phyloP scores from a whole-genome alignment of 192 early-diverging fungal genomes.

The Entomortierella beljakovae region DNA sequence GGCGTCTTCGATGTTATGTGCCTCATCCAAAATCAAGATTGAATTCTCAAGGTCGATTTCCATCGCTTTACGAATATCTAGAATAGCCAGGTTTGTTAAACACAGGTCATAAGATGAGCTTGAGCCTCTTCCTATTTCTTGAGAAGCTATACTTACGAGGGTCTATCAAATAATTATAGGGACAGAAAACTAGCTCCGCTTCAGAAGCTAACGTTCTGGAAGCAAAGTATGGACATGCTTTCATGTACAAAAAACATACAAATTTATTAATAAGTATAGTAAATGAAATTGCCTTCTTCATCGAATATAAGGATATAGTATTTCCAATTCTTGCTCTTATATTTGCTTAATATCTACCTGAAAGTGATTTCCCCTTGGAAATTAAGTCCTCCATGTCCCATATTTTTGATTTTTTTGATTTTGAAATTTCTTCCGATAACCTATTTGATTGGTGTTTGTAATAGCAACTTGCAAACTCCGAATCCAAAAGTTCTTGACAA shows the following conservation, averaged over 20 bases:
- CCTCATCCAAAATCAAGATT: constrained; percentile 76
- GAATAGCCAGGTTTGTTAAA: background rate
- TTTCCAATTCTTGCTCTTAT: constrained; percentile 42
- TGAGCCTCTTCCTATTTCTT: background rate
- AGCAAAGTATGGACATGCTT: constrained; percentile 72
- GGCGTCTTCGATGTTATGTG: constrained; percentile 58
- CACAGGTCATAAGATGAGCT: background rate
- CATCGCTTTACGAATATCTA: constrained; percentile 61
- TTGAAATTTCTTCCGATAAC: background rate
- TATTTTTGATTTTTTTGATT: constrained; percentile 8
- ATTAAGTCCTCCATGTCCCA: constrained; percentile 45
- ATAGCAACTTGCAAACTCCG: constrained; percentile 33
- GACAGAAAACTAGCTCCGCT: constrained; percentile 71
- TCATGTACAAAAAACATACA: background rate
- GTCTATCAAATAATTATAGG: constrained; percentile 76
- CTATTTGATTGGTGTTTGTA: constrained; percentile 36
- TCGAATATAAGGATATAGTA: too few species aligned
- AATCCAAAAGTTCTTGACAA: constrained; percentile 58
- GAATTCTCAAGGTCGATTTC: constrained; percentile 63
- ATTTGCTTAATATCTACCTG: constrained; percentile 25
- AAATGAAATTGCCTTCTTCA: constrained; percentile 16
- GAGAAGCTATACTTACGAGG: constrained; percentile 21
- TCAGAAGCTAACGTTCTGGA: constrained; percentile 44
- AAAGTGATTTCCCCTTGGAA: background rate
- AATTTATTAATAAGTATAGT: background rate